phyloP scores from a whole-genome alignment of 169 alveolate genomes.

The Perkinsus marinus region DNA sequence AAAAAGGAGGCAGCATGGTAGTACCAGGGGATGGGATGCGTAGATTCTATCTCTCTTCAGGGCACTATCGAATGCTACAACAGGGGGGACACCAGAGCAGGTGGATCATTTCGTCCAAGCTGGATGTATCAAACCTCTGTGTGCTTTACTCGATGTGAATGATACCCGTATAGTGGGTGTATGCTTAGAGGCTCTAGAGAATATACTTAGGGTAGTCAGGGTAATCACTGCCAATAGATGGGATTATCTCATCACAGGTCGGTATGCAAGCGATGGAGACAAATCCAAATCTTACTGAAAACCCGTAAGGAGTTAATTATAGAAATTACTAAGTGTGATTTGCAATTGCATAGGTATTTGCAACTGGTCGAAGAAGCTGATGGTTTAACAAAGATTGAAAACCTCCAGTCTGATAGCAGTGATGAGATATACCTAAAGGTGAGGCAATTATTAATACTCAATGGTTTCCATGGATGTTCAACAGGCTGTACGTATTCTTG shows the following conservation, averaged over 20 bases:
- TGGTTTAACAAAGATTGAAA: conserved; percentile 21
- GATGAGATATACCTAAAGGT: conserved; percentile 23
- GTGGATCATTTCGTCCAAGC: conserved; percentile 69
- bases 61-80: conserved; percentile 61
- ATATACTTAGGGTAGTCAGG: conserved; percentile 66
- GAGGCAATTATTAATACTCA: background rate
- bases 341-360: background rate
- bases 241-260: background rate
- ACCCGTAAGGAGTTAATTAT: background rate
- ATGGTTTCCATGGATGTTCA: background rate
- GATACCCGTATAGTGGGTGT: conserved; percentile 81
- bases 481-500: background rate
- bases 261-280: background rate
- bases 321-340: background rate
- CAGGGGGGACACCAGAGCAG: conserved; percentile 66
- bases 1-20: conserved; percentile 95
- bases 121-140: conserved; percentile 75
- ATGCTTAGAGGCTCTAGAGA: conserved; percentile 74
- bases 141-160: conserved; percentile 58
- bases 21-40: background rate
- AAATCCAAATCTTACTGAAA: background rate
- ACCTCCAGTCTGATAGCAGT: conserved; percentile 22
- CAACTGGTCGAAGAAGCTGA: conserved; percentile 9
- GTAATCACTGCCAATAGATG: too few relatives aligned
- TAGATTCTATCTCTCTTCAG: background rate